Evolutionary conservation across 192 early-diverging fungal genomes (phyloP).

Genomic region (Coemansia sp.): DNA sequence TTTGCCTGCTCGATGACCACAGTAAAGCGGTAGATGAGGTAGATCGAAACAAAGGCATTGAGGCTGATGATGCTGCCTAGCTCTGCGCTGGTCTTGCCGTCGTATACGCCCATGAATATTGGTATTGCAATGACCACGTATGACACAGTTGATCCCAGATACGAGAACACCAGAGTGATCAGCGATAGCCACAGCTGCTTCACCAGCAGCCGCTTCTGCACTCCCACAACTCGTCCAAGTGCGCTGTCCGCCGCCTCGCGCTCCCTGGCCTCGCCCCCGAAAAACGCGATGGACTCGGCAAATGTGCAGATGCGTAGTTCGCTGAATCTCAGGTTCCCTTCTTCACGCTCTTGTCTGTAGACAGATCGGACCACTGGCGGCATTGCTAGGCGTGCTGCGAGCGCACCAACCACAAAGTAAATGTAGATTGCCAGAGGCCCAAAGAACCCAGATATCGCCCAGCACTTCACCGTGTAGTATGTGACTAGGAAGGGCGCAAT

Average conservation of each 20-base stretch:
- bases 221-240: conserved; percentile 58
- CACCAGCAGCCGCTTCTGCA: conserved; percentile 60
- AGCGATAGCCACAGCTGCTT: conserved; percentile 53
- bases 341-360: conserved; percentile 71
- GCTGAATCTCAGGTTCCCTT: conserved; percentile 80
- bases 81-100: conserved; percentile 65
- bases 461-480: conserved; percentile 79
- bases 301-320: conserved; percentile 71
- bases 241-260: conserved; percentile 54
- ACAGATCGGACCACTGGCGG: conserved; percentile 74
- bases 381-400: conserved; percentile 66
- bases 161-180: conserved; percentile 64
- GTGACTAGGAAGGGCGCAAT: conserved; percentile 72
- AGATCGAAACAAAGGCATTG: conserved; percentile 82
- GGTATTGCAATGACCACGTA: conserved; percentile 82
- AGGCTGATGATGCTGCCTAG: conserved; percentile 76
- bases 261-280: conserved; percentile 73
- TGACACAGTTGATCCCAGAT: conserved; percentile 77
- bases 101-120: conserved; percentile 78
- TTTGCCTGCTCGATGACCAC: conserved; percentile 68
- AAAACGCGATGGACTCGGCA: conserved; percentile 81
- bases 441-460: conserved; percentile 62
- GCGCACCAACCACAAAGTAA: conserved; percentile 67
- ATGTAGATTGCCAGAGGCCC: conserved; percentile 72
- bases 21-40: conserved; percentile 78